Percentiles rank a stretch among this genome's conserved stretches.
phyloP scores from a whole-genome alignment of 768 basidiomycete species.

The Mycena haematopus region DNA sequence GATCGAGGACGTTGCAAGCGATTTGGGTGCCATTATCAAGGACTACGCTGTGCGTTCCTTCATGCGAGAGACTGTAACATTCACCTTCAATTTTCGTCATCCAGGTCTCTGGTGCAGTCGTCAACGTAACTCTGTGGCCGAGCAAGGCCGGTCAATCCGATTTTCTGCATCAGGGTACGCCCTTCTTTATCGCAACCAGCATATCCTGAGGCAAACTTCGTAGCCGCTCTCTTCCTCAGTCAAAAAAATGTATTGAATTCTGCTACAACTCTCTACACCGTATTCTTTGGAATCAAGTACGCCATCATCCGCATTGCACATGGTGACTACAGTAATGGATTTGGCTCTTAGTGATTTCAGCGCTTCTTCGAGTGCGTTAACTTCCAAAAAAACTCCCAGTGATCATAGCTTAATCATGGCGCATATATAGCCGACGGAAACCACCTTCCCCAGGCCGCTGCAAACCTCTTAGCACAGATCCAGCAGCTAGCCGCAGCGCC shows the following conservation, averaged over 20 bases:
- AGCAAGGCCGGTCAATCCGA: slow-evolving; percentile 54
- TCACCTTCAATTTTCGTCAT: background rate
- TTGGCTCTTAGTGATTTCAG: slow-evolving; percentile 40
- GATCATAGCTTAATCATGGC: background rate
- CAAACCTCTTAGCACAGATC: slow-evolving; percentile 51
- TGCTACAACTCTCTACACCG: slow-evolving; percentile 53
- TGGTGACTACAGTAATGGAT: slow-evolving; percentile 22
- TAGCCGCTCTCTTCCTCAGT: slow-evolving; percentile 51
- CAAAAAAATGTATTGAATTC: slow-evolving; percentile 53
- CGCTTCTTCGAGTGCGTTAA: slow-evolving; percentile 46
- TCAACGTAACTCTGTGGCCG: slow-evolving; percentile 57
- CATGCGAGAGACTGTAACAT: background rate
- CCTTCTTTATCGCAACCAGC: background rate
- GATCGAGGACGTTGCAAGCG: slow-evolving; percentile 54
- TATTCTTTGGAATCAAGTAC: slow-evolving; percentile 65
- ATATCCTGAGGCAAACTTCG: background rate
- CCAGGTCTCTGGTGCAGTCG: slow-evolving; percentile 52
- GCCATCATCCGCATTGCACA: slow-evolving; percentile 18
- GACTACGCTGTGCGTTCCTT: slow-evolving; percentile 54
- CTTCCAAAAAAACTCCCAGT: background rate
- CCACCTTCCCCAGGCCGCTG: slow-evolving; percentile 52
- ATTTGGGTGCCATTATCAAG: slow-evolving; percentile 49
- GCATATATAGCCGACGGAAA: slow-evolving; percentile 48
- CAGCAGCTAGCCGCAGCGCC: slow-evolving; percentile 53
- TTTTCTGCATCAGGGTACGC: slow-evolving; percentile 54